A percentile compares a stretch with the other conserved stretches of the same genome.
phyloP scores from a whole-genome alignment of 2,329 filamentous ascomycete species.

The Parastagonospora nodorum region DNA sequence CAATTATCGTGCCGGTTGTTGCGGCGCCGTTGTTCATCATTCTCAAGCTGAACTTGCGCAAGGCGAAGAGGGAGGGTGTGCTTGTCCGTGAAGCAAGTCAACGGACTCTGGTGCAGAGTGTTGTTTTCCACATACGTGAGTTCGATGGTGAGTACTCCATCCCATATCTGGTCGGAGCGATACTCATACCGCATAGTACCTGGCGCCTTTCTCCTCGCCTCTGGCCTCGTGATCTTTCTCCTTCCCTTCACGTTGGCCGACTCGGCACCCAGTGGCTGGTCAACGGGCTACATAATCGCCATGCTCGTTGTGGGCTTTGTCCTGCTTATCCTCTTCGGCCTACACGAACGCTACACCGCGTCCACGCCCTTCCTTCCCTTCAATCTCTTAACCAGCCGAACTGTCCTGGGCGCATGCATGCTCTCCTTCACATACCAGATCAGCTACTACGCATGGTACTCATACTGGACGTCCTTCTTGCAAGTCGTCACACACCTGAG shows the following conservation, averaged over 20 bases:
- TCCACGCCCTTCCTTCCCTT: conserved; percentile 61
- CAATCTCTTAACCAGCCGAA: conserved; percentile 62
- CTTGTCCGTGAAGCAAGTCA: conserved; percentile 53
- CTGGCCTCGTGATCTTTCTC: conserved; percentile 53
- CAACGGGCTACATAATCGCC: conserved; percentile 56
- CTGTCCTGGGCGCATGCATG: conserved; percentile 64
- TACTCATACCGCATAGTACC: conserved; percentile 44
- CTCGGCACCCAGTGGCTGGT: conserved; percentile 51
- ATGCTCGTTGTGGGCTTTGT: conserved; percentile 57
- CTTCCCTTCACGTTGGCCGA: conserved; percentile 60
- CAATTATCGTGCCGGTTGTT: conserved; percentile 66
- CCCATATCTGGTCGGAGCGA: not conserved
- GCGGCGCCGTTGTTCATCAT: conserved; percentile 63
- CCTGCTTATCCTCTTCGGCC: conserved; percentile 54
- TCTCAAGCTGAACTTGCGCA: conserved; percentile 57
- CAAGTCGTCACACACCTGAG: conserved; percentile 43
- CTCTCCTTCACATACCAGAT: conserved; percentile 60
- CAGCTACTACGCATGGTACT: conserved; percentile 49
- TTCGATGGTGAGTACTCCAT: conserved; percentile 39
- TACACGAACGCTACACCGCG: conserved; percentile 58
- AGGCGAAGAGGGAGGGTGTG: conserved; percentile 59
- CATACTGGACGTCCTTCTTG: conserved; percentile 46
- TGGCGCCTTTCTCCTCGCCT: conserved; percentile 52
- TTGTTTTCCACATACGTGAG: conserved; percentile 48
- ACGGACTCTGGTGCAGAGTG: conserved; percentile 49